Evolutionary conservation across 164 flowering plant genomes (phyloP).

Genomic region (Brasenia schreberi): DNA sequence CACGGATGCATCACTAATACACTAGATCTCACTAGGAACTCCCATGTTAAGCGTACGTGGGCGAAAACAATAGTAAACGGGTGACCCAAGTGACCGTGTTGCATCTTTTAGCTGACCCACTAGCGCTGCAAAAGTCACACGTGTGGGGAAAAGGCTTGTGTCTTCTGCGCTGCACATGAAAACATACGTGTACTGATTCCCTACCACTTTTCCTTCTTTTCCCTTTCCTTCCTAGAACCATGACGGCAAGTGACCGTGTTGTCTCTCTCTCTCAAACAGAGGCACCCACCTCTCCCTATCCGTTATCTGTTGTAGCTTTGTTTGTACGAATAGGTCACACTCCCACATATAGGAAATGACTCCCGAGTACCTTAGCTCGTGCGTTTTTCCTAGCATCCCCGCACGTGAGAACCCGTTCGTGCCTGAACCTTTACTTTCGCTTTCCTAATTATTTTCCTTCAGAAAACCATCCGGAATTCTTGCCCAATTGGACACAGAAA

Average conservation of each 20-base stretch:
- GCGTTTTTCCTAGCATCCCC: neutral
- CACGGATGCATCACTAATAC: neutral
- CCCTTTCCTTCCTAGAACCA: neutral
- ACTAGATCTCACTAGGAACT: neutral
- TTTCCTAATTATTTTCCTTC: too few relatives aligned
- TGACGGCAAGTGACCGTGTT: neutral
- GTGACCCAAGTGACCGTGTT: too few relatives aligned
- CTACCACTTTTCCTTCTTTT: neutral
- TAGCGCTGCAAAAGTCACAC: too few relatives aligned
- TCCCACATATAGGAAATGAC: neutral
- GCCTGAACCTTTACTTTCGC: too few relatives aligned
- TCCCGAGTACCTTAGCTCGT: neutral
- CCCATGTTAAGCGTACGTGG: neutral
- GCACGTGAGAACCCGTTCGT: neutral
- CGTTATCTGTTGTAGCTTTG: neutral
- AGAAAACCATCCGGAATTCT: too few relatives aligned
- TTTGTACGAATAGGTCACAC: neutral
- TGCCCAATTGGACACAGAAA: too few relatives aligned
- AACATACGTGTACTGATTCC: neutral
- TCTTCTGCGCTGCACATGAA: neutral
- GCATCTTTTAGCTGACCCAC: too few relatives aligned
- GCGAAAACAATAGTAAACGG: too few relatives aligned
- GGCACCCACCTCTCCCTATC: neutral
- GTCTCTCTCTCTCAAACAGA: slow-evolving; percentile 1
- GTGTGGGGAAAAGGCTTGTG: too few relatives aligned